Evolutionary conservation across 768 basidiomycete genomes (phyloP).

Genomic region (Lyophyllum shimeji): DNA sequence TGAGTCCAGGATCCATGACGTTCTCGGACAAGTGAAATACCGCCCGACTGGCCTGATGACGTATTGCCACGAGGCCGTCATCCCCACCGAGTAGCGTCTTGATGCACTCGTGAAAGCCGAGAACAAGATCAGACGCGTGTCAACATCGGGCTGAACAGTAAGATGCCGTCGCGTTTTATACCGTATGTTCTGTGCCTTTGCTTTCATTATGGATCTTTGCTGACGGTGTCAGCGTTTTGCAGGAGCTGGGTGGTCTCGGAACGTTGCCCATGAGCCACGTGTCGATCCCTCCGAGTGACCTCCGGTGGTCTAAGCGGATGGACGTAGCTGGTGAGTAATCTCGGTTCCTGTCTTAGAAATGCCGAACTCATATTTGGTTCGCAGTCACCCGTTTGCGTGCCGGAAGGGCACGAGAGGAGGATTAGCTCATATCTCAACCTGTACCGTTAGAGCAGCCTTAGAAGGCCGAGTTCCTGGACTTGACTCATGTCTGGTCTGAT

Average conservation of each 20-base stretch:
- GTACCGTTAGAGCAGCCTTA: slow-evolving; percentile 97
- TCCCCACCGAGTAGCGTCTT: slow-evolving; percentile 94
- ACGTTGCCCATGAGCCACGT: slow-evolving; percentile 99
- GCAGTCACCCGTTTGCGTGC: slow-evolving; percentile 97
- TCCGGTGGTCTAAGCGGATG: slow-evolving; percentile 98
- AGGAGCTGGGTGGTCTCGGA: slow-evolving; percentile 96
- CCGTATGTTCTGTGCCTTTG: slow-evolving; percentile 39
- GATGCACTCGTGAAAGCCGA: slow-evolving; percentile 97
- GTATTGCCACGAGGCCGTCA: slow-evolving; percentile 96
- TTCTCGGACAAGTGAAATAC: slow-evolving; percentile 99
- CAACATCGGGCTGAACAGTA: slow-evolving; percentile 98
- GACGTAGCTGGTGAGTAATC: slow-evolving; percentile 74
- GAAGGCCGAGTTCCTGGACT: slow-evolving; percentile 97
- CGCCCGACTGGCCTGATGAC: slow-evolving; percentile 93
- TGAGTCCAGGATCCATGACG: slow-evolving; percentile 98
- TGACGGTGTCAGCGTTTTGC: slow-evolving; percentile 3
- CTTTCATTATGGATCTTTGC: background rate
- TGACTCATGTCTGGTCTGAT: slow-evolving; percentile 98
- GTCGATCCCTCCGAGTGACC: slow-evolving; percentile 95
- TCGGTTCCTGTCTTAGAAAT: background rate
- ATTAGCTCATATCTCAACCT: slow-evolving; percentile 95
- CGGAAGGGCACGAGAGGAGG: slow-evolving; percentile 96
- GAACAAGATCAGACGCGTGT: slow-evolving; percentile 99
- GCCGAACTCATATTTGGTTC: slow-evolving; percentile 1
- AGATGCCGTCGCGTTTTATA: slow-evolving; percentile 99